A percentile compares a stretch with the other conserved stretches of the same genome.
phyloP scores from a whole-genome alignment of 169 alveolate species.

The Eimeria sp. region DNA sequence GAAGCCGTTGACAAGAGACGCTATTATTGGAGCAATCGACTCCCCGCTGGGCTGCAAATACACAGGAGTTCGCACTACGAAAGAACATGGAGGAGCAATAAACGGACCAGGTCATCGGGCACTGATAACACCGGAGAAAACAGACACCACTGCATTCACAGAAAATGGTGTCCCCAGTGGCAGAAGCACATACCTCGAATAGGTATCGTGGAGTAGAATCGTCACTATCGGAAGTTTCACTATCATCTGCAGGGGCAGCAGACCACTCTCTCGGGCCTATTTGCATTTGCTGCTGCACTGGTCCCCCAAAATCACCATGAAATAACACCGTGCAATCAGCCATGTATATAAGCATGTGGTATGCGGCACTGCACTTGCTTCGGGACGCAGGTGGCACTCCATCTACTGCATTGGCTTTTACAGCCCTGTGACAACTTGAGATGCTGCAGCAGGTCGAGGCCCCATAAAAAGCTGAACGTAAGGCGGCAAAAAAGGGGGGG shows the following conservation, averaged over 20 bases:
- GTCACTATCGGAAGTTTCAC: conserved; percentile 40
- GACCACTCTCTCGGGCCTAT: not conserved
- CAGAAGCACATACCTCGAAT: conserved; percentile 10
- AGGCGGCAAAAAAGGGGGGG: not conserved
- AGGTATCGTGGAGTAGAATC: conserved; percentile 38
- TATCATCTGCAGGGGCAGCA: conserved; percentile 30
- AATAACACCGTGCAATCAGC: not conserved
- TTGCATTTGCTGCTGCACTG: not conserved
- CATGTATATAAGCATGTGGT: not conserved
- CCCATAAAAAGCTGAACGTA: not conserved
- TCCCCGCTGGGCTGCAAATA: conserved; percentile 82
- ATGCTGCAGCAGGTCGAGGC: not conserved
- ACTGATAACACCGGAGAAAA: not conserved
- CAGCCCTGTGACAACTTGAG: not conserved
- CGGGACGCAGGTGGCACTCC: not conserved
- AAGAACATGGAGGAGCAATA: not conserved
- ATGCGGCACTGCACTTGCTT: not conserved
- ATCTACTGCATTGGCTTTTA: not conserved
- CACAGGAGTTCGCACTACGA: not conserved
- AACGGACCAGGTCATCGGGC: not conserved
- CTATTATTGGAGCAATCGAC: conserved; percentile 87
- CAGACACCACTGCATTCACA: not conserved
- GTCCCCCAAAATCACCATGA: not conserved
- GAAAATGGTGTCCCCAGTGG: not conserved
- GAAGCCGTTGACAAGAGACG: conserved; percentile 89